Percentiles rank a stretch among this genome's conserved stretches.
These are phyloP conservation scores for Striga asiatica DNA, from an alignment of 257 asterid genomes.

Conservation along the genomic window DNA sequence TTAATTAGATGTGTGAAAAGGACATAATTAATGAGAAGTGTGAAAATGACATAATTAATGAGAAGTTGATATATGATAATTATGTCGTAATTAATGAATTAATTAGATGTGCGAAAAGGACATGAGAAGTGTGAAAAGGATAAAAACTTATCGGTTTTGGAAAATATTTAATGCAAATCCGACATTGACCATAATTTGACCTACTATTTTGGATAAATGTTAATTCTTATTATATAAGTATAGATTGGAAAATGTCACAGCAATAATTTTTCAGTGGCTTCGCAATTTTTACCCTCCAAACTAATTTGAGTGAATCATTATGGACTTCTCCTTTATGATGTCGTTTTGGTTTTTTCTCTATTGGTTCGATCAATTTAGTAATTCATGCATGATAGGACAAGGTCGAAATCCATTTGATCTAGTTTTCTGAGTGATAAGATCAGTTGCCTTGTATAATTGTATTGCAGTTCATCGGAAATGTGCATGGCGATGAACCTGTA, in stretches of 20 bases:
- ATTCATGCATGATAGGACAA: not conserved
- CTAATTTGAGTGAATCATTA: not conserved
- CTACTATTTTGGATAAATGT: no score
- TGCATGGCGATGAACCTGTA: constrained; percentile 99
- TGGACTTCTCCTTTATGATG: not conserved
- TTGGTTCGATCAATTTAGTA: not conserved
- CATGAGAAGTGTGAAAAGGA: no score
- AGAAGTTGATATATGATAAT: no score
- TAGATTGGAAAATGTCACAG: not conserved
- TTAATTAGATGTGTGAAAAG: no score
- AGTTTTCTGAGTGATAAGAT: constrained; percentile 19
- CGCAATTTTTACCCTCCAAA: not conserved
- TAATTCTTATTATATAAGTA: no score
- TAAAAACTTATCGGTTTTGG: no score
- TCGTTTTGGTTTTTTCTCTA: not conserved
- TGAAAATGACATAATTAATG: no score
- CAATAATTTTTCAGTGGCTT: not conserved
- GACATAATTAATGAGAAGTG: no score
- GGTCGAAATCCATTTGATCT: not conserved
- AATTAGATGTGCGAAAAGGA: no score
- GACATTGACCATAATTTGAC: no score
- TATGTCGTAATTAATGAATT: no score
- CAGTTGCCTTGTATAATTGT: constrained; percentile 24
- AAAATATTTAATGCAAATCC: no score
- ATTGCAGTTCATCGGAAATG: constrained; percentile 91